Evolutionary conservation across 2,329 filamentous ascomycete species (phyloP).

Genomic region (Stagonosporopsis chrysanthemi): DNA sequence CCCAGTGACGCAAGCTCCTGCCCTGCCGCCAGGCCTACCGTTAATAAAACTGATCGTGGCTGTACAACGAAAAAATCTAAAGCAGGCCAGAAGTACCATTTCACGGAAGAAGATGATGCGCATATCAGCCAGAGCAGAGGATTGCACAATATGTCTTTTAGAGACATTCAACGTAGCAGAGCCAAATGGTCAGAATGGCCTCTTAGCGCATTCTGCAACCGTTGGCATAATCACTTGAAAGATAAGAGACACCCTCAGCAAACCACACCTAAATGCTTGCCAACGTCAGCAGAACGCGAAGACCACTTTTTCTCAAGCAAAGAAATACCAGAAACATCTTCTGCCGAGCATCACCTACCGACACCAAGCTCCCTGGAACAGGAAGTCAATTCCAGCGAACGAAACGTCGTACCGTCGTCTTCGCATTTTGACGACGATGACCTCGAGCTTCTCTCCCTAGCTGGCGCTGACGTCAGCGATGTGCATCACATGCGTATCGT

Average conservation of each 20-base stretch:
- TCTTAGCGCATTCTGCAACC: slow-evolving; percentile 18
- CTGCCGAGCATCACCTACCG: slow-evolving; percentile 32
- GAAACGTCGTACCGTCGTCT: slow-evolving; percentile 22
- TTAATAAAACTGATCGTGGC: background rate
- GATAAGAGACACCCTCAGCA: slow-evolving; percentile 17
- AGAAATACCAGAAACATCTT: slow-evolving; percentile 10
- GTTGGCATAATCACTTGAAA: slow-evolving; percentile 27
- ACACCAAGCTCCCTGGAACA: slow-evolving; percentile 40
- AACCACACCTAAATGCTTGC: background rate
- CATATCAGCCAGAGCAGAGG: slow-evolving; percentile 46
- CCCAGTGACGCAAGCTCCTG: background rate
- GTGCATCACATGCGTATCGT: slow-evolving; percentile 3
- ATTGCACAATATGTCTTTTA: slow-evolving; percentile 37
- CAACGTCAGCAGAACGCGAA: background rate
- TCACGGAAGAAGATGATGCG: slow-evolving; percentile 44
- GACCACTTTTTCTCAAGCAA: slow-evolving; percentile 15
- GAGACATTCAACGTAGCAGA: slow-evolving; percentile 29
- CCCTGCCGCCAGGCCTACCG: background rate
- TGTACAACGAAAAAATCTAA: background rate
- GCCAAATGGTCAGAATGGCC: slow-evolving; percentile 34
- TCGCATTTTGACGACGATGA: slow-evolving; percentile 39
- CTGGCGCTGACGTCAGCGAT: slow-evolving; percentile 22
- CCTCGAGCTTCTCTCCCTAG: slow-evolving; percentile 36
- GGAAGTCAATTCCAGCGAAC: slow-evolving; percentile 6
- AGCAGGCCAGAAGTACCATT: slow-evolving; percentile 24